Percentiles rank a stretch among this genome's conserved stretches.
These are phyloP conservation scores for Onygenales sp. DNA, from an alignment of 2,329 filamentous ascomycete species.

Conservation along the genomic window DNA sequence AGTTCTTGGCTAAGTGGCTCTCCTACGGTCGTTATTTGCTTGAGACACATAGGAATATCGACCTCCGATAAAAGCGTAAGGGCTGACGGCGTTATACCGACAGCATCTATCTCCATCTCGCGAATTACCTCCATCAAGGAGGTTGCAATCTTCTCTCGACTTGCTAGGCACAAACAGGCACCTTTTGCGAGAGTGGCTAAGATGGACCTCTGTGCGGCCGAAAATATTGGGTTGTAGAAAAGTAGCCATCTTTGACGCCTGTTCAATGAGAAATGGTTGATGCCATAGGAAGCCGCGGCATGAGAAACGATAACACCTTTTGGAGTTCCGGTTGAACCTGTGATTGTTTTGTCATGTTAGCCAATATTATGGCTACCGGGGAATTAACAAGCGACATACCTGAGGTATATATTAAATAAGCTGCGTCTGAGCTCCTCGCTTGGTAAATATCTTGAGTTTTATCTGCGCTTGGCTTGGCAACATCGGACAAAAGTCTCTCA, in stretches of 20 bases:
- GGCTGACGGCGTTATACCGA: neutral
- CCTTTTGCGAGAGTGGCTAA: constrained; percentile 10
- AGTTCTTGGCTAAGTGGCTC: neutral
- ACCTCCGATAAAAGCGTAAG: neutral
- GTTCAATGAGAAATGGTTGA: constrained; percentile 22
- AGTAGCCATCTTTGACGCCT: constrained; percentile 12
- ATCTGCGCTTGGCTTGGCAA: too few relatives aligned
- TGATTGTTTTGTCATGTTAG: too few relatives aligned
- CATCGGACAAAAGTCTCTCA: neutral
- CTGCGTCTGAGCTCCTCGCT: too few relatives aligned
- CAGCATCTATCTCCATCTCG: neutral
- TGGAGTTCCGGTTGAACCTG: constrained; percentile 78
- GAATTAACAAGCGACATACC: constrained; percentile 22
- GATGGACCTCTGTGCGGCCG: constrained; percentile 10
- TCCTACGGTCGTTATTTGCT: neutral
- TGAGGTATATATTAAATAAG: constrained; percentile 72
- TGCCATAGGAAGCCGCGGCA: constrained; percentile 30
- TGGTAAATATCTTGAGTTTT: too few relatives aligned
- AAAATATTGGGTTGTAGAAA: constrained; percentile 15
- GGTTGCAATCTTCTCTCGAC: constrained; percentile 17
- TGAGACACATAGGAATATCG: neutral
- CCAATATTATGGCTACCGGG: too few relatives aligned
- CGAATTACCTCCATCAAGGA: neutral
- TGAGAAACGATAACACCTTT: constrained; percentile 88
- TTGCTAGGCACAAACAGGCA: constrained; percentile 24